phyloP scores from a whole-genome alignment of 2,329 filamentous ascomycete genomes.

The Colletotrichum sp. region DNA sequence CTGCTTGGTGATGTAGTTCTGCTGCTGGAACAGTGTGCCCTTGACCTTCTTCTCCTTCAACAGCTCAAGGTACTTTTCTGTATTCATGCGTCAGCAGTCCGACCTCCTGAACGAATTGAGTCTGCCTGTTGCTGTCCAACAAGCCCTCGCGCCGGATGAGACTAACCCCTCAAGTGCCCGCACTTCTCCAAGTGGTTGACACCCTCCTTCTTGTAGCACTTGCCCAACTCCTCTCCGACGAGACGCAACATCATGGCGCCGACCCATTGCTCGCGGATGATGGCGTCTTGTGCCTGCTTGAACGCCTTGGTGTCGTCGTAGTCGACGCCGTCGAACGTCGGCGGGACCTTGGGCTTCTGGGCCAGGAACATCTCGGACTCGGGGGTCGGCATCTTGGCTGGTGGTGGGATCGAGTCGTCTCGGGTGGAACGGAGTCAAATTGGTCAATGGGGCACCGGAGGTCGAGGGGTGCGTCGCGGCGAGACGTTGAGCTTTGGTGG shows the following conservation, averaged over 20 bases:
- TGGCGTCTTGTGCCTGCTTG: slow-evolving; percentile 82
- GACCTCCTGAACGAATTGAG: background rate
- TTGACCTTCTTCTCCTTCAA: slow-evolving; percentile 78
- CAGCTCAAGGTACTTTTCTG: slow-evolving; percentile 81
- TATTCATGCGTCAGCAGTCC: background rate
- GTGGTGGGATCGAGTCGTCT: background rate
- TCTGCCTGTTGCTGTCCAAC: background rate
- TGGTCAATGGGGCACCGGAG: slow-evolving; percentile 4
- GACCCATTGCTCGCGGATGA: slow-evolving; percentile 88
- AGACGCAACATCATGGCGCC: slow-evolving; percentile 87
- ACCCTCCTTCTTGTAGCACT: slow-evolving; percentile 84
- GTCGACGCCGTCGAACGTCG: slow-evolving; percentile 86
- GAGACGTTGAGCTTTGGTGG: slow-evolving; percentile 10
- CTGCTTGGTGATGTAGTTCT: slow-evolving; percentile 71
- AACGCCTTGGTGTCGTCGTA: slow-evolving; percentile 82
- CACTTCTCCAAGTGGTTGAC: slow-evolving; percentile 92
- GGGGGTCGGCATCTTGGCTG: slow-evolving; percentile 74
- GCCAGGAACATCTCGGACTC: slow-evolving; percentile 83
- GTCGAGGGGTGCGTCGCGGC: background rate
- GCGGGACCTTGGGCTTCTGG: slow-evolving; percentile 81
- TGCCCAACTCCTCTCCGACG: slow-evolving; percentile 82
- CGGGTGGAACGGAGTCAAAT: background rate
- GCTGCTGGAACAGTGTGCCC: slow-evolving; percentile 81
- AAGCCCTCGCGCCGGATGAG: background rate
- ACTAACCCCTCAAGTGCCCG: slow-evolving; percentile 79